Percentiles rank a stretch among this genome's conserved stretches.
phyloP scores from a whole-genome alignment of 805 yeast species.

The Cyberlindnera sargentensis region DNA sequence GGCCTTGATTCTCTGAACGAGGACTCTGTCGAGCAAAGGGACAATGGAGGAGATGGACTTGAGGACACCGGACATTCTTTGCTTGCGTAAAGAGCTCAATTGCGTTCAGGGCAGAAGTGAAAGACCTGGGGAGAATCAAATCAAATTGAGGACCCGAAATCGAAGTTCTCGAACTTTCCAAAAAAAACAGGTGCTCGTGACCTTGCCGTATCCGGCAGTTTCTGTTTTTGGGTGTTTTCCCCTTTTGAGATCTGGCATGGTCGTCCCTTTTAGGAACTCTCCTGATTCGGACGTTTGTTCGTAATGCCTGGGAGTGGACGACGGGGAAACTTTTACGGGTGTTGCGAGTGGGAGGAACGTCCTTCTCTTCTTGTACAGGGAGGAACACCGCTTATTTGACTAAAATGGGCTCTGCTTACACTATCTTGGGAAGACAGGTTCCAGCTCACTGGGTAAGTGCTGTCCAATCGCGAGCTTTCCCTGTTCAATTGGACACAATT shows the following conservation, averaged over 20 bases:
- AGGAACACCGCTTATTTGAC: too few relatives aligned
- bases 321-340: too few relatives aligned
- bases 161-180: too few relatives aligned
- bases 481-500: background rate
- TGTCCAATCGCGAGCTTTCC: background rate
- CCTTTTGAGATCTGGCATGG: too few relatives aligned
- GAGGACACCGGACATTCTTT: constrained; percentile 44
- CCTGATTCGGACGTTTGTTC: too few relatives aligned
- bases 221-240: too few relatives aligned
- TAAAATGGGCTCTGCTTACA: constrained; percentile 23
- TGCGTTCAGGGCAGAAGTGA: background rate
- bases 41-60: constrained; percentile 82
- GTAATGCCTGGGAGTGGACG: too few relatives aligned
- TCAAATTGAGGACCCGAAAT: background rate
- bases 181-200: too few relatives aligned
- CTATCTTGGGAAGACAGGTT: constrained; percentile 23
- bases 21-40: constrained; percentile 92
- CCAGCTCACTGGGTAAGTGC: constrained; percentile 23
- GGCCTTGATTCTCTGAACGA: constrained; percentile 92
- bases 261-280: too few relatives aligned
- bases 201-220: too few relatives aligned
- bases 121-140: background rate
- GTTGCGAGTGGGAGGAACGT: too few relatives aligned
- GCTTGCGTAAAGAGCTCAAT: background rate
- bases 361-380: too few relatives aligned